phyloP scores from a whole-genome alignment of 345 rosid species.

The Gossypium anomalum region DNA sequence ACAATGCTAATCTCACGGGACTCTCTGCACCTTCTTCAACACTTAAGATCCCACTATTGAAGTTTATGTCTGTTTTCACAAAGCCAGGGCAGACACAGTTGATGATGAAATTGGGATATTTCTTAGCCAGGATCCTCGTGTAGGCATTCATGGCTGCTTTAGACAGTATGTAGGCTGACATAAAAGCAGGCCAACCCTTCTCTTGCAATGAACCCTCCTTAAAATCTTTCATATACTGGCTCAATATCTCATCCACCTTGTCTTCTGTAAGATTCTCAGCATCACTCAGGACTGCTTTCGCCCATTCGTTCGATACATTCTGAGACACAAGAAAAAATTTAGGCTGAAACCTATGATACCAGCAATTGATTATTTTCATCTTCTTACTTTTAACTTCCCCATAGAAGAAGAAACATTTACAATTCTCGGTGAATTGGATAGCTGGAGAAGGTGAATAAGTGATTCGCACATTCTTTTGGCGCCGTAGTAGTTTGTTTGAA shows the following conservation, averaged over 20 bases:
- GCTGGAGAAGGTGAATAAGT: slow-evolving; percentile 31
- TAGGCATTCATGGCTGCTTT: slow-evolving; percentile 33
- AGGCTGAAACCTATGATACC: background rate
- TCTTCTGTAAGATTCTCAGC: slow-evolving; percentile 29
- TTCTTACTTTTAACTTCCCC: background rate
- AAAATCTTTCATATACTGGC: slow-evolving; percentile 25
- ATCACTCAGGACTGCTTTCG: slow-evolving; percentile 20
- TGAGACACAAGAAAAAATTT: background rate
- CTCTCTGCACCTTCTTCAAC: slow-evolving; percentile 10
- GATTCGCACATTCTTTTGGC: slow-evolving; percentile 30
- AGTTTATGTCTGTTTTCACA: slow-evolving; percentile 27
- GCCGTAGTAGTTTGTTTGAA: slow-evolving; percentile 43
- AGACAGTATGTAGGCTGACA: slow-evolving; percentile 24
- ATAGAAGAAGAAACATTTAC: background rate
- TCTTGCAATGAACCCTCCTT: slow-evolving; percentile 23
- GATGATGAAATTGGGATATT: slow-evolving; percentile 15
- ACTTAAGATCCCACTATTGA: background rate
- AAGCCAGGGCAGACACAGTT: slow-evolving; percentile 33
- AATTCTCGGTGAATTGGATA: background rate
- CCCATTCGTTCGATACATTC: slow-evolving; percentile 28
- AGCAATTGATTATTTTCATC: too few species aligned
- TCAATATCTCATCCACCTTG: slow-evolving; percentile 28
- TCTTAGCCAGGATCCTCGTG: slow-evolving; percentile 26
- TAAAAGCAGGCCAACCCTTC: slow-evolving; percentile 24
- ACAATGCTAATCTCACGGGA: slow-evolving; percentile 17